A percentile compares a stretch with the other conserved stretches of the same genome.
Evolutionary conservation across 768 basidiomycete genomes (phyloP).

Genomic region (Termitomyces bulborhizus): DNA sequence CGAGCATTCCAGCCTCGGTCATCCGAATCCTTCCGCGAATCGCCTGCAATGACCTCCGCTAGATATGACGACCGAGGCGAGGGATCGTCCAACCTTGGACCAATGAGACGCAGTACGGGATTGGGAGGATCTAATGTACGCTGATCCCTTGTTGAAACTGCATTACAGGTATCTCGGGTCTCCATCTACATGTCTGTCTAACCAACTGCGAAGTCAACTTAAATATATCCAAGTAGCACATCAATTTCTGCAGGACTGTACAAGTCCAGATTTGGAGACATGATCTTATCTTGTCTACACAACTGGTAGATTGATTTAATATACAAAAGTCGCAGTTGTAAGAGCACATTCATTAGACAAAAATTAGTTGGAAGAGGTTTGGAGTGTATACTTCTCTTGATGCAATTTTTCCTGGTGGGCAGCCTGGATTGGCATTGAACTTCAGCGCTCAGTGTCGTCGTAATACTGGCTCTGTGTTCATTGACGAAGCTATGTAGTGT

Average conservation of each 20-base stretch:
- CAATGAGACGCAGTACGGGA: constrained; percentile 73
- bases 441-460: neutral
- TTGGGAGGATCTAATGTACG: constrained; percentile 73
- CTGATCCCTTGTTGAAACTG: constrained; percentile 21
- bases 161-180: too few relatives aligned
- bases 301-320: too few relatives aligned
- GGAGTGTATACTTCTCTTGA: neutral
- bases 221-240: too few relatives aligned
- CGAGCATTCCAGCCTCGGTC: constrained; percentile 19
- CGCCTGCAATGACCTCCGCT: constrained; percentile 17
- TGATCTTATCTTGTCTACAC: neutral
- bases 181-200: neutral
- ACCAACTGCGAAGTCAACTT: neutral
- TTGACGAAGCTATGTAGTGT: too few relatives aligned
- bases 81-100: constrained; percentile 62
- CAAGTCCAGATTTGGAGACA: too few relatives aligned
- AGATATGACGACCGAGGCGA: constrained; percentile 52
- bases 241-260: neutral
- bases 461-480: neutral
- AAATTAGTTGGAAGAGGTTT: neutral
- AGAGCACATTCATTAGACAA: neutral
- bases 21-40: constrained; percentile 21
- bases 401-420: neutral
- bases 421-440: neutral
- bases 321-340: neutral